Conservation (phyloP, 1,139 yeast genomes). For the Magnusiomyces sp. region DNA sequence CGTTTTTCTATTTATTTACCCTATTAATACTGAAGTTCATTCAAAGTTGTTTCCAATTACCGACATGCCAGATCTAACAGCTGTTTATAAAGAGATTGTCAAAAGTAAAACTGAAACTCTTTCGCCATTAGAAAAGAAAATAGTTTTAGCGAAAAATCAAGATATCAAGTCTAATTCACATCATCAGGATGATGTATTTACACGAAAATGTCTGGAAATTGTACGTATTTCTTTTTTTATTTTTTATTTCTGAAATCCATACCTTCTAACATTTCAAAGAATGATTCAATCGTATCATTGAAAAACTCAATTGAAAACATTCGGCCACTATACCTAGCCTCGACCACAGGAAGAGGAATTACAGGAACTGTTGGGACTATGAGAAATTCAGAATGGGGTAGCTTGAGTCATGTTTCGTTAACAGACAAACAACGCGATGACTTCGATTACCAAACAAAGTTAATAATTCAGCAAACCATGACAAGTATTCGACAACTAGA, state of each 20-base stretch:
- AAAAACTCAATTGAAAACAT: constrained; percentile 20
- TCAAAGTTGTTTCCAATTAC: too few relatives aligned
- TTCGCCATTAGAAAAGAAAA: constrained; percentile 9
- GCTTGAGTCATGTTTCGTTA: constrained; percentile 17
- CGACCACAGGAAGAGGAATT: constrained; percentile 9
- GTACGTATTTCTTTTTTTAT: constrained; percentile 15
- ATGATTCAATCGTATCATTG: constrained; percentile 19
- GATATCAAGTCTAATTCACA: neutral
- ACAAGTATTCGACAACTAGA: constrained; percentile 31
- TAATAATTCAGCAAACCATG: constrained; percentile 32
- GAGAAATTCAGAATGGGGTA: neutral
- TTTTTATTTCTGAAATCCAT: neutral
- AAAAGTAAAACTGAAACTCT: constrained; percentile 18
- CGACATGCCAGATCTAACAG: constrained; percentile 20
- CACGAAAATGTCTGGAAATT: constrained; percentile 23
- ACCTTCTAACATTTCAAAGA: constrained; percentile 9
- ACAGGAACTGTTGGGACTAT: constrained; percentile 1
- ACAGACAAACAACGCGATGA: constrained; percentile 36
- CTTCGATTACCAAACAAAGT: constrained; percentile 34
- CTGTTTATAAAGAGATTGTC: constrained; percentile 20
- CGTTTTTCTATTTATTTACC: too few relatives aligned
- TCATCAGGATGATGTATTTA: constrained; percentile 20
- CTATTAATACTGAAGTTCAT: too few relatives aligned
- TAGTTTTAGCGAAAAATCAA: neutral
- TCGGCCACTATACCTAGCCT: constrained; percentile 29